A percentile compares a stretch with the other conserved stretches of the same genome.
phyloP scores from a whole-genome alignment of 306 rosid species.

The Datisca glomerata region DNA sequence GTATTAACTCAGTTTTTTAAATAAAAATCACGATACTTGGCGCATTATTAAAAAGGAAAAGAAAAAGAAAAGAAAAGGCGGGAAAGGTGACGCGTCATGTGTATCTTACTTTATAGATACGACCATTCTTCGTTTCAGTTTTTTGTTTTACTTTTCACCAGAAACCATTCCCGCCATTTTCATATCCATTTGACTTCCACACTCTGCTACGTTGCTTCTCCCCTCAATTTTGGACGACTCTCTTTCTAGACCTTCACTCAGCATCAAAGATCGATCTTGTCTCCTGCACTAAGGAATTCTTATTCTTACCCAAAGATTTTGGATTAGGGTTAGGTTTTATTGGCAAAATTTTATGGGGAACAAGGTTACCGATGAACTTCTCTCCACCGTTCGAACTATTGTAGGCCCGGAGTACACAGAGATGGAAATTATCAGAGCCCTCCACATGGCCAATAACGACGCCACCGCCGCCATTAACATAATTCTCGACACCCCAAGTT shows the following conservation, averaged over 20 bases:
- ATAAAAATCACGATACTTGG: too few relatives aligned
- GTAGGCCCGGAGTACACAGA: conserved; percentile 64
- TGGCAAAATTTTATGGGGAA: conserved; percentile 36
- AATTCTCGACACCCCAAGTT: conserved; percentile 46
- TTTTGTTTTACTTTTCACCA: too few relatives aligned
- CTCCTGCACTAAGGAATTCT: background rate
- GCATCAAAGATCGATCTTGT: background rate
- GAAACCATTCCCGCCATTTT: background rate
- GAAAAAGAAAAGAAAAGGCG: background rate
- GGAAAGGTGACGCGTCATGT: background rate
- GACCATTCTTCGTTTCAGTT: background rate
- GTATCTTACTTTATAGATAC: too few relatives aligned
- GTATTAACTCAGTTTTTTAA: too few relatives aligned
- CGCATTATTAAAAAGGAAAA: too few relatives aligned
- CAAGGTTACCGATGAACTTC: conserved; percentile 49
- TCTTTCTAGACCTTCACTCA: background rate
- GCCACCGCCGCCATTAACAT: conserved; percentile 85
- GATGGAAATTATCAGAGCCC: conserved; percentile 87
- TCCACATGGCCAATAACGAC: conserved; percentile 82
- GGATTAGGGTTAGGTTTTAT: conserved; percentile 36
- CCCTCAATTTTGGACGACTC: background rate
- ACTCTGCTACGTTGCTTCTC: background rate
- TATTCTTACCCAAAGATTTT: background rate
- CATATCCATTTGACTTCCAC: background rate
- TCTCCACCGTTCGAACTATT: conserved; percentile 69